A percentile compares a stretch with the other conserved stretches of the same genome.
phyloP scores from a whole-genome alignment of 2,329 filamentous ascomycete genomes.

The Saccharata proteae region DNA sequence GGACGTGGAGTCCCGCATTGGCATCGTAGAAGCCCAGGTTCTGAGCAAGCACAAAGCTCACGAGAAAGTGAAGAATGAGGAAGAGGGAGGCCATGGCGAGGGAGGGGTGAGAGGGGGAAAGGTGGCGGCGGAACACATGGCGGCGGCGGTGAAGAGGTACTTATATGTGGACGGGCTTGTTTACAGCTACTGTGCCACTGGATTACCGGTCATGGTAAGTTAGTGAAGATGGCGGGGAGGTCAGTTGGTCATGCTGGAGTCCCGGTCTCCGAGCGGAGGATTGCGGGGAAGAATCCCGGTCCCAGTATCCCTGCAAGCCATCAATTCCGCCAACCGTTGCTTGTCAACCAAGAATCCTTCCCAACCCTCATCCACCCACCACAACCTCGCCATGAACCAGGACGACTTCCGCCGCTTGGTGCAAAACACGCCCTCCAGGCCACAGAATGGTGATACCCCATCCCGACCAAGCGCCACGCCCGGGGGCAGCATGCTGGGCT shows the following conservation, averaged over 20 bases:
- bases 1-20: slow-evolving; percentile 1
- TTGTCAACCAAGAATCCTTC: no score
- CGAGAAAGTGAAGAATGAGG: no score
- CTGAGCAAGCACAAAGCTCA: slow-evolving; percentile 6
- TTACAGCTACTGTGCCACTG: not conserved
- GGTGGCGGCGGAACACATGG: not conserved
- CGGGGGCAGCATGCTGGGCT: slow-evolving; percentile 51
- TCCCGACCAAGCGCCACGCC: slow-evolving; percentile 15
- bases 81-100: no score
- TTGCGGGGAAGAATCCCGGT: no score
- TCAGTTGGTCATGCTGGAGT: not conserved
- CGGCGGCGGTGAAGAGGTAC: not conserved
- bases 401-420: slow-evolving; percentile 81
- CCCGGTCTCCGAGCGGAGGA: not conserved
- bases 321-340: no score
- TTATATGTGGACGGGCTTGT: slow-evolving; percentile 2
- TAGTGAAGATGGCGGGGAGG: not conserved
- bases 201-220: not conserved
- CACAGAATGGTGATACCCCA: slow-evolving; percentile 16
- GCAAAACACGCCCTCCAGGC: slow-evolving; percentile 37
- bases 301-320: slow-evolving; percentile 1
- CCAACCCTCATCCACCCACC: slow-evolving; percentile 4
- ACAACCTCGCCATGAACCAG: slow-evolving; percentile 75
- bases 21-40: slow-evolving; percentile 5
- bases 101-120: not conserved